Percentiles rank a stretch among this genome's conserved stretches.
phyloP scores from a whole-genome alignment of 148 eudicot species.

The Talinum fruticosum region DNA sequence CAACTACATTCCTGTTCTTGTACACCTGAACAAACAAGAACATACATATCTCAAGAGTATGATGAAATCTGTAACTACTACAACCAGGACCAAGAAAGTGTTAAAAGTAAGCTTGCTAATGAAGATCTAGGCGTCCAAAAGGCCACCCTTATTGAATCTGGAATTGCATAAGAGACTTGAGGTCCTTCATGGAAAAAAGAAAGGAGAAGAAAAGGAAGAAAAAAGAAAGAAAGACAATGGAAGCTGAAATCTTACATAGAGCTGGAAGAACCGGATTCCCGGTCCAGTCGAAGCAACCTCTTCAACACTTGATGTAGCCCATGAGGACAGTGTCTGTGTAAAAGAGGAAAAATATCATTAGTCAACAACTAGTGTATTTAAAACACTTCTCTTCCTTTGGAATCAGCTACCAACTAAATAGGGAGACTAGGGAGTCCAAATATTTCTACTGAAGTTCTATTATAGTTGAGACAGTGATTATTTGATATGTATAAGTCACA shows the following conservation, averaged over 20 bases:
- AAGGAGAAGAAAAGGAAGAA: background rate
- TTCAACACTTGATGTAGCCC: slow-evolving; percentile 98
- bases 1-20: slow-evolving; percentile 93
- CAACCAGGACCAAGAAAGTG: background rate
- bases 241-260: slow-evolving; percentile 61
- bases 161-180: too few relatives aligned
- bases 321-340: slow-evolving; percentile 83
- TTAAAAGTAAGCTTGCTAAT: background rate
- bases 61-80: background rate
- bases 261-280: slow-evolving; percentile 98
- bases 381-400: background rate
- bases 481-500: too few relatives aligned
- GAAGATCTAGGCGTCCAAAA: background rate
- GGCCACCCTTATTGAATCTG: background rate
- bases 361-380: background rate
- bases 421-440: background rate
- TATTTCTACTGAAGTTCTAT: background rate
- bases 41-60: background rate
- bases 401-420: background rate
- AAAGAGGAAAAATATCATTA: background rate
- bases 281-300: slow-evolving; percentile 99
- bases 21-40: slow-evolving; percentile 60
- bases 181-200: background rate
- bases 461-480: background rate
- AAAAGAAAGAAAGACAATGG: background rate